Percentiles rank a stretch among this genome's conserved stretches.
Conservation (phyloP, 768 basidiomycete genomes). For the Ramaria sp. region DNA sequence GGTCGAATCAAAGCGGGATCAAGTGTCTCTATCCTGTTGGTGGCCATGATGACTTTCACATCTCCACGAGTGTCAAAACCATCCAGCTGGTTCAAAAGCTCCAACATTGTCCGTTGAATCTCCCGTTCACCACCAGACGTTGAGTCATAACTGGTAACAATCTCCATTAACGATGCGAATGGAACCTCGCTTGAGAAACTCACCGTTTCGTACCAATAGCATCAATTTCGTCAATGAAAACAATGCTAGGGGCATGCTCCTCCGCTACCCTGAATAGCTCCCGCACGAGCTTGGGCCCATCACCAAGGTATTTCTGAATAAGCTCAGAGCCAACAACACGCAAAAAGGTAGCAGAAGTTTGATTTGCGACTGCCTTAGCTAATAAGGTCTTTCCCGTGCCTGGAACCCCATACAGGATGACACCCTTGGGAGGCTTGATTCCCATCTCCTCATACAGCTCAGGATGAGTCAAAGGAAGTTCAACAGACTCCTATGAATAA, state of each 20-base stretch:
- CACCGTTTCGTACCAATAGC: constrained; percentile 97
- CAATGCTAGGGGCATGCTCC: constrained; percentile 96
- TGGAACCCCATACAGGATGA: constrained; percentile 96
- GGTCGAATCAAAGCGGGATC: constrained; percentile 98
- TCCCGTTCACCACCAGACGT: constrained; percentile 98
- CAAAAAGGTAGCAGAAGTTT: constrained; percentile 95
- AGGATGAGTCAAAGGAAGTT: constrained; percentile 93
- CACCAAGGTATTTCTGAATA: constrained; percentile 98
- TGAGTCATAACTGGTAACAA: constrained; percentile 73
- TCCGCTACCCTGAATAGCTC: constrained; percentile 96
- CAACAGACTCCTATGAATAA: constrained; percentile 77
- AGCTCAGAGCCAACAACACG: constrained; percentile 96
- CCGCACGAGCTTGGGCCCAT: constrained; percentile 95
- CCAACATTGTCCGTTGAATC: constrained; percentile 98
- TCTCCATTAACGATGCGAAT: constrained; percentile 6
- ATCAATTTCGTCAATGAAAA: constrained; percentile 99
- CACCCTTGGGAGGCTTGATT: constrained; percentile 98
- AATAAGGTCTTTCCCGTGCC: constrained; percentile 97
- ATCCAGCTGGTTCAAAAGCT: constrained; percentile 94
- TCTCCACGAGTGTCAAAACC: constrained; percentile 99
- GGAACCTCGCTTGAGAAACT: constrained; percentile 14
- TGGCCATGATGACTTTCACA: constrained; percentile 99
- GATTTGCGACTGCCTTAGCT: constrained; percentile 96
- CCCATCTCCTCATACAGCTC: constrained; percentile 99
- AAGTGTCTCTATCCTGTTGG: constrained; percentile 92